Conservation (phyloP, 129 eudicot genomes). For the Flaveria bidentis region DNA sequence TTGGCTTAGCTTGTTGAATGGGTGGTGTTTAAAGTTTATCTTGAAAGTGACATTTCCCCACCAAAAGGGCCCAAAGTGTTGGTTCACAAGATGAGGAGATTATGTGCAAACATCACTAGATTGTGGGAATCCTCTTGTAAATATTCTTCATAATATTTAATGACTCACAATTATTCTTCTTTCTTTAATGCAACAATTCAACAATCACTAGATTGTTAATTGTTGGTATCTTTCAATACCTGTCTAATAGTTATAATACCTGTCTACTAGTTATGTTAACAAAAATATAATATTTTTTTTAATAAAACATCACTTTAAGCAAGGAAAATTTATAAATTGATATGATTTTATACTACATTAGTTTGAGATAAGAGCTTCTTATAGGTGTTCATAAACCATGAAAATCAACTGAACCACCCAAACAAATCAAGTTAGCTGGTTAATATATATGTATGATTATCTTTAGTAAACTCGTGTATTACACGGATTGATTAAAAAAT, state of each 20-base stretch:
- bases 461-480: no score
- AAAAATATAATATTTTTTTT: background rate
- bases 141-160: slow-evolving; percentile 15
- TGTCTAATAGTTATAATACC: no score
- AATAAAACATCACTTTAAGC: no score
- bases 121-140: slow-evolving; percentile 23
- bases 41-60: slow-evolving; percentile 34
- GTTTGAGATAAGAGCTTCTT: no score
- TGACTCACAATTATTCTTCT: background rate
- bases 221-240: no score
- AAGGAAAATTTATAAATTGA: no score
- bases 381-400: background rate
- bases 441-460: no score
- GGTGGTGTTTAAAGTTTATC: slow-evolving; percentile 35
- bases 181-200: background rate
- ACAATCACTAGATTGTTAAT: no score
- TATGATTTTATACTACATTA: no score
- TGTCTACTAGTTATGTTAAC: background rate
- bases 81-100: slow-evolving; percentile 30
- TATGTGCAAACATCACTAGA: slow-evolving; percentile 41
- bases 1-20: slow-evolving; percentile 24
- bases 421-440: no score
- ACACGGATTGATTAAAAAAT: no score
- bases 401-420: no score
- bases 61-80: slow-evolving; percentile 30